A percentile compares a stretch with the other conserved stretches of the same genome.
Conservation (phyloP, 352 stramenopile species). For the Aphanomyces cochlioides region DNA sequence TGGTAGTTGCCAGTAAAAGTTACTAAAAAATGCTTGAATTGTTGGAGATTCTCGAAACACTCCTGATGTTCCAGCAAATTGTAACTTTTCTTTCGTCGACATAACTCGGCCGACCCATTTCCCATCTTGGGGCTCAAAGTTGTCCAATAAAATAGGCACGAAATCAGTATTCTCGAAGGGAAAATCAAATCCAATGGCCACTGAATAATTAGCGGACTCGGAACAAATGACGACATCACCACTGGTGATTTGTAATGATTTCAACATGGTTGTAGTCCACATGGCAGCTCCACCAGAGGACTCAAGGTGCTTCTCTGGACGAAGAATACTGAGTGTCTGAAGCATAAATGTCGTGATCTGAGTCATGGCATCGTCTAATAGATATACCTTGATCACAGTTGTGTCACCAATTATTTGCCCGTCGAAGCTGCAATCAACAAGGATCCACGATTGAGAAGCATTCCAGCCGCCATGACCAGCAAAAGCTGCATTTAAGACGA, state of each 20-base stretch:
- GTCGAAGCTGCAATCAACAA: conserved; percentile 2
- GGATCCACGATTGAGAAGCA: neutral
- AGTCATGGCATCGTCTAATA: neutral
- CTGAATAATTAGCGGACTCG: neutral
- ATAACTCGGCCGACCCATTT: neutral
- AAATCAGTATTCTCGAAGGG: neutral
- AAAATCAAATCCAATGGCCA: neutral
- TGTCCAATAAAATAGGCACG: neutral
- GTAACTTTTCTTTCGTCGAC: neutral
- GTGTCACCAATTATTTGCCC: neutral
- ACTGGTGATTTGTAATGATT: neutral
- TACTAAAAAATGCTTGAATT: neutral
- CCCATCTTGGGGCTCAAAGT: neutral
- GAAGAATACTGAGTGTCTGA: neutral
- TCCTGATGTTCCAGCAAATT: neutral
- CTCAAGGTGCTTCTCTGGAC: neutral
- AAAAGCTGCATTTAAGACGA: too few relatives aligned
- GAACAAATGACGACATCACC: neutral
- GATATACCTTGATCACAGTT: neutral
- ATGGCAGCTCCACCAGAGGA: neutral
- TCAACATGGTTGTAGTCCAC: neutral
- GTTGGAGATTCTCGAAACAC: neutral
- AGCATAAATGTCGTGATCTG: neutral
- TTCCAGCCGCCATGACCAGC: too few relatives aligned
- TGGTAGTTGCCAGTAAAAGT: neutral